Evolutionary conservation across 169 alveolate species (phyloP).

Genomic region (Plasmodium chabaudi): DNA sequence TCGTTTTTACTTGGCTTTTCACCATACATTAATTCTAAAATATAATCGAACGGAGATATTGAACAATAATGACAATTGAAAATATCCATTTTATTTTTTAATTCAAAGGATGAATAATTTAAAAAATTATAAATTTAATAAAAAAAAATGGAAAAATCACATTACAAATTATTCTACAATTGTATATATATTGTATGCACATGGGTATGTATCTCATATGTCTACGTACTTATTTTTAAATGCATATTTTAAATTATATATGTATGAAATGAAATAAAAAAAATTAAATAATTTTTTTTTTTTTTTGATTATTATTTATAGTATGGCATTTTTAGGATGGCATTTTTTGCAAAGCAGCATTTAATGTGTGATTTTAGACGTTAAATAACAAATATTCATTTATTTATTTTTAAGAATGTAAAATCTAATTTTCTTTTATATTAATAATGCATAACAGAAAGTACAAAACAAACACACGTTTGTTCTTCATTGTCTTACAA

Average conservation of each 20-base stretch:
- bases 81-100: constrained; percentile 61
- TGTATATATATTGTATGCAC: constrained; percentile 4
- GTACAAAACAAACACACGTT: neutral
- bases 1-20: constrained; percentile 59
- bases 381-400: neutral
- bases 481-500: constrained; percentile 19
- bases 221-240: neutral
- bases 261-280: neutral
- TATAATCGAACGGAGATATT: constrained; percentile 64
- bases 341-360: neutral
- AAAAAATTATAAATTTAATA: constrained; percentile 28
- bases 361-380: neutral
- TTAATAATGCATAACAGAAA: constrained; percentile 6
- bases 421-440: constrained; percentile 5
- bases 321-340: neutral
- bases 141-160: constrained; percentile 16
- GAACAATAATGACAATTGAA: constrained; percentile 75
- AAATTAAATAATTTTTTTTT: no score
- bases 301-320: neutral
- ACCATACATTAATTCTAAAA: constrained; percentile 72
- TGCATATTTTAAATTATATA: neutral
- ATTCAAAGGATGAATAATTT: neutral
- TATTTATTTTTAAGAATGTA: neutral
- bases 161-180: constrained; percentile 11
- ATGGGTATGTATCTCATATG: constrained; percentile 1